A percentile compares a stretch with the other conserved stretches of the same genome.
Evolutionary conservation across 108 stramenopile species (phyloP).

Genomic region (Skeletonema marinoi): DNA sequence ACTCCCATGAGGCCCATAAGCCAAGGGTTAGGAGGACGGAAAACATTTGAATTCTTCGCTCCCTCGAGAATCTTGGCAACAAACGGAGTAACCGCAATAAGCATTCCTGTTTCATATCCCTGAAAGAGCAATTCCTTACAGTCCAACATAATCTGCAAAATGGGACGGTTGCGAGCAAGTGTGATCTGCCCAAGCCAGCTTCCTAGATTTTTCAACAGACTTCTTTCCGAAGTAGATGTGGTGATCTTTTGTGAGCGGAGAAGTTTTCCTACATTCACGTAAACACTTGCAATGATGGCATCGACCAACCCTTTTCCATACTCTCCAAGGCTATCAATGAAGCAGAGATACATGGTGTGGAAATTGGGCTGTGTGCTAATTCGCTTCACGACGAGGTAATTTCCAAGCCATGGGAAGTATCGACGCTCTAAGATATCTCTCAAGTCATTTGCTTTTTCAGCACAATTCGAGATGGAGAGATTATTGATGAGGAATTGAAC

Average conservation of each 20-base stretch:
- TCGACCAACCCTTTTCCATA: slow-evolving; percentile 91
- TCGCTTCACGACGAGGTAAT: slow-evolving; percentile 97
- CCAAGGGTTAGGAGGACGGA: slow-evolving; percentile 99
- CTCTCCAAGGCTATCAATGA: slow-evolving; percentile 93
- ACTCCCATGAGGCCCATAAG: slow-evolving; percentile 96
- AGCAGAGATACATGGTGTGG: slow-evolving; percentile 91
- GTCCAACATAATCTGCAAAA: slow-evolving; percentile 96
- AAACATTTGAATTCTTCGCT: slow-evolving; percentile 90
- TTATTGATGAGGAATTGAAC: slow-evolving; percentile 99
- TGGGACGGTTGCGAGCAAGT: slow-evolving; percentile 94
- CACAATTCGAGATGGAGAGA: slow-evolving; percentile 91
- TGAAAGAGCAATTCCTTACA: slow-evolving; percentile 97
- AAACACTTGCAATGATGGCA: slow-evolving; percentile 89
- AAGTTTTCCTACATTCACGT: slow-evolving; percentile 92
- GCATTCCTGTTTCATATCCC: slow-evolving; percentile 97
- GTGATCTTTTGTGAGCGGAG: slow-evolving; percentile 94
- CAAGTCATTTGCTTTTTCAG: slow-evolving; percentile 89
- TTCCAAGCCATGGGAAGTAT: slow-evolving; percentile 96
- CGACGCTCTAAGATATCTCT: slow-evolving; percentile 84
- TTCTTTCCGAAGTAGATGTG: slow-evolving; percentile 94
- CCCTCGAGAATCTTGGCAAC: slow-evolving; percentile 98
- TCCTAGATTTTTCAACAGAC: slow-evolving; percentile 97
- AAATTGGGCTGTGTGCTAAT: slow-evolving; percentile 98
- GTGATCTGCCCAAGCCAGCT: slow-evolving; percentile 99
- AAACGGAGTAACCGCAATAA: slow-evolving; percentile 98